Base-by-base conservation (phyloP, 805 yeast genomes). In the Teunomyces atbi region DNA sequence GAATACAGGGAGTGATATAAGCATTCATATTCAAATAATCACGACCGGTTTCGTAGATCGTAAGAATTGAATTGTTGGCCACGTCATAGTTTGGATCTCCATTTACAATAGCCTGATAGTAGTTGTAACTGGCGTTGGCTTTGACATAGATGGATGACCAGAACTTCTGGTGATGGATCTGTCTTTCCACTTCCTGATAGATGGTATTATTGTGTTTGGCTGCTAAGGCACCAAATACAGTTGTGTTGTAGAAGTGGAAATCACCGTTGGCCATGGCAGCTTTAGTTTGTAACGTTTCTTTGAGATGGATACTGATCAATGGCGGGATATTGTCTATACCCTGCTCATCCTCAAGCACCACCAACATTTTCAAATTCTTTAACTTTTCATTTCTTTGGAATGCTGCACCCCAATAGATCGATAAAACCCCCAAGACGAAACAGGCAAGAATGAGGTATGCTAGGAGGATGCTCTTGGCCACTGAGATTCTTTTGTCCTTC, bases 1-100 rank as follows among this genome's bases (percentile, higher is more conserved):
- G 48, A n/a, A 82, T 49, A 5, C 72, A 58, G 0, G 83, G 79
- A 0, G 69, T 56, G 11, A 68, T 59, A 41, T 73, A 76, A 2
- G 72, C 54, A 6, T 52, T 59, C 69, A 83, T 71, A 28, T 76
- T 73, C 15, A 69, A 51, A 32, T 78, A 71, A 59, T 86, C 92
- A 54, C 90, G 68, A 5, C 84, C 89, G 0, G 86, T 74, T 59
- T 83, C 88, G 58, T 77, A 84, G 38, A 73, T 58, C 5, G 71
- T 62, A n/a, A 66, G 56, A 5, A 81, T 62, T 33, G 66, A 47
- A 44, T 53, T 57, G 42, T 56, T 53, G 6, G 68, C 47, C 7
- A 73, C 54, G 43, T 60, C 56, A 43, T 71, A 61, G 5, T 44
- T 27, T 7, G 65, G 28, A 48, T 70, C 60, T 1, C 71, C 73